These are phyloP conservation scores for Lindgomyces ingoldianus DNA, from an alignment of 495 filamentous ascomycete genomes.

Conservation along the genomic window DNA sequence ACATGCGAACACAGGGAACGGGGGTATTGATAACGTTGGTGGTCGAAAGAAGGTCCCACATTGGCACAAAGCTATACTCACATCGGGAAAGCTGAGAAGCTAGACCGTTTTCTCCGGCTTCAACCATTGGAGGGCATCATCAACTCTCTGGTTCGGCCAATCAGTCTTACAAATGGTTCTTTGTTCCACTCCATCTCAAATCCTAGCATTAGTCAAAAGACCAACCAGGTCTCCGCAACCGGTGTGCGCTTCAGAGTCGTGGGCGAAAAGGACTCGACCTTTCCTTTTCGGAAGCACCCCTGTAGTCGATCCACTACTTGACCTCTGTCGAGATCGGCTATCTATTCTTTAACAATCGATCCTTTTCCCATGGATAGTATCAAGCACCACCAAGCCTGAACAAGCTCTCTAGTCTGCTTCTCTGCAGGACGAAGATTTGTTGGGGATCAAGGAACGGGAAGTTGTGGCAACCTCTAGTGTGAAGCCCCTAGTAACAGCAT, in stretches of 20 bases:
- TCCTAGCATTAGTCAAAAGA: background rate
- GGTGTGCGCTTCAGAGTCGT: background rate
- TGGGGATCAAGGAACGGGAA: background rate
- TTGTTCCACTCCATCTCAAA: background rate
- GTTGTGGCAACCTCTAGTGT: background rate
- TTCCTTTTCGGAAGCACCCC: constrained; percentile 9
- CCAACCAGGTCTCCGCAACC: background rate
- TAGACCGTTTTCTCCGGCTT: background rate
- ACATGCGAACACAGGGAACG: constrained; percentile 4
- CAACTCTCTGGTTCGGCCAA: background rate
- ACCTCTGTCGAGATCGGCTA: background rate
- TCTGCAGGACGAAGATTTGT: background rate
- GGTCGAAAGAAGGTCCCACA: constrained; percentile 7
- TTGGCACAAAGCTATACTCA: background rate
- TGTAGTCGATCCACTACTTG: constrained; percentile 4
- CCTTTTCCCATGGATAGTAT: background rate
- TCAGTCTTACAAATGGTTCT: background rate
- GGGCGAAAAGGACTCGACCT: background rate
- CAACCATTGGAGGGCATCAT: background rate
- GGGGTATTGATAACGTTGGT: constrained; percentile 11
- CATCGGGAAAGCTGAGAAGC: background rate
- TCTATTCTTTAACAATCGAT: background rate
- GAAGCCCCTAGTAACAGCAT: background rate
- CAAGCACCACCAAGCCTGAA: background rate
- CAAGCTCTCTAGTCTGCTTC: background rate